Base-by-base conservation (phyloP, 2,329 filamentous ascomycete species). In the Cladosporium sp. region DNA sequence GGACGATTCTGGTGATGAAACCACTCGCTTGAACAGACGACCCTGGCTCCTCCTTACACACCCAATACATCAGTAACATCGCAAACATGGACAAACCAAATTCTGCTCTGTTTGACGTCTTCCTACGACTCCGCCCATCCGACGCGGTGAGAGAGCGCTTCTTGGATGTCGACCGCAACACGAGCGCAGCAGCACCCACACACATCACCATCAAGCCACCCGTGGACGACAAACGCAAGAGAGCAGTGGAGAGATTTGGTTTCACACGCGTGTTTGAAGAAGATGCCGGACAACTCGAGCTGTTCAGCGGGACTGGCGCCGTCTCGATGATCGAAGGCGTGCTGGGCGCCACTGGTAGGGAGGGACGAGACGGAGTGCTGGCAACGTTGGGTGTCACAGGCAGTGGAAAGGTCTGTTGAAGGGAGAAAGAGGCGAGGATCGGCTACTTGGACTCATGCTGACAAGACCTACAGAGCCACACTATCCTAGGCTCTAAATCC, bases 201-300 rank as follows among this genome's bases (percentile, higher is more conserved):
- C 82, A 85, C 71, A 83, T 85, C 70, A 85, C 82, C 7, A 83
- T 84, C 72, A 80, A 81, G 62, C 81, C 83, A 8, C 93, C 93
- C 0, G 91, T 92, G 2, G 91, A 88, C 69, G 94, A 97, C 68
- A 86, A 88, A 68, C 87, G 94, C 65, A 92, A 94, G 71, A 88
- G 93, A 55, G 93, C 93, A 0, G 88, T 97, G 41, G 95, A 99
- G 78, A 92, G 91, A 76, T 99, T 98, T 76, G 92, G 90, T 1
- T 99, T 99, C 75, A 99, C 95, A 0, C 88, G 88, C 68, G 93
- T 99, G 0, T 97, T 98, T 72, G 91, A 96, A 72, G 93, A 98
- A 75, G 85, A 90, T 73, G 89, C 92, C 1, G 87, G 86, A 7
- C 95, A 99, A 76, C 82, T 95, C 32, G 92, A 97, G 74, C 80